phyloP scores from a whole-genome alignment of 306 rosid species.

The Quercus ilex region DNA sequence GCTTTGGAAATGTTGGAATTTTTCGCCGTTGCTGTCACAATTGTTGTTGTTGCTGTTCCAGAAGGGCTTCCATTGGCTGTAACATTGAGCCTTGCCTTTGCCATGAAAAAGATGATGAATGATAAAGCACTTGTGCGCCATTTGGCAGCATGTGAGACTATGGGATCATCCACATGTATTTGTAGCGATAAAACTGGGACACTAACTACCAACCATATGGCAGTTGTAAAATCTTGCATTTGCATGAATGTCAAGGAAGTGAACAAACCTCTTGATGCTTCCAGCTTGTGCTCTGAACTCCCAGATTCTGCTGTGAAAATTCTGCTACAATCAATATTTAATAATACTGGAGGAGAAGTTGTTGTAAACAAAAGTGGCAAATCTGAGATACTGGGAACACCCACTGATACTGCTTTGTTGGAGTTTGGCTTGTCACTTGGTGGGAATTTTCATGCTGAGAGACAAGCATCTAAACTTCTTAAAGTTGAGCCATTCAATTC shows the following conservation, averaged over 20 bases:
- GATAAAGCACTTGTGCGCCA: constrained; percentile 92
- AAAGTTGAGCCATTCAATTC: constrained; percentile 99
- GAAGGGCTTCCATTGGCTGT: constrained; percentile 95
- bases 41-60: constrained; percentile 96
- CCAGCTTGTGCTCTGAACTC: constrained; percentile 54
- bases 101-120: constrained; percentile 98
- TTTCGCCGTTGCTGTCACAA: constrained; percentile 90
- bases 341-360: constrained; percentile 91
- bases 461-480: constrained; percentile 58
- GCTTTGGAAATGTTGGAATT: constrained; percentile 69
- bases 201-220: constrained; percentile 88
- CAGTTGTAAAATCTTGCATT: constrained; percentile 90
- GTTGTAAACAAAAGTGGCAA: constrained; percentile 64
- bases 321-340: constrained; percentile 72
- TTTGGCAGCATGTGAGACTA: constrained; percentile 93
- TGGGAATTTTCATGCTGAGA: constrained; percentile 65
- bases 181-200: constrained; percentile 97
- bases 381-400: constrained; percentile 77
- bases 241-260: constrained; percentile 65
- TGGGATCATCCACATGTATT: constrained; percentile 95
- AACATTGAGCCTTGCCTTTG: constrained; percentile 94
- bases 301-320: constrained; percentile 58
- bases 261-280: constrained; percentile 23
- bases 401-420: constrained; percentile 85
- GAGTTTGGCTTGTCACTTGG: constrained; percentile 68